These are phyloP conservation scores for Rauvolfia tetraphylla DNA, from an alignment of 257 asterid genomes.

Conservation along the genomic window DNA sequence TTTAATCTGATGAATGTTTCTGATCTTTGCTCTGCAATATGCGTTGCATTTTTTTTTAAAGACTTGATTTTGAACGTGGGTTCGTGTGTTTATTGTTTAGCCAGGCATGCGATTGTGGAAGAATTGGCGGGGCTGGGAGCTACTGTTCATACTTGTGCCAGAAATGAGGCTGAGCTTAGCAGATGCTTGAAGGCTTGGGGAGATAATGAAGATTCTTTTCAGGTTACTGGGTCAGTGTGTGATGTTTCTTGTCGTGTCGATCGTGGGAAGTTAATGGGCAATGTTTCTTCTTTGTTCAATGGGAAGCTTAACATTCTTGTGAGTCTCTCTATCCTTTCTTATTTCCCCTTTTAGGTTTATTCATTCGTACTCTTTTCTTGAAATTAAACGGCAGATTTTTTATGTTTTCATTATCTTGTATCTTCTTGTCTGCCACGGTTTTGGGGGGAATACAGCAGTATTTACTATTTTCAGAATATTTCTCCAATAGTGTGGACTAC, in stretches of 20 bases:
- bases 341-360: neutral
- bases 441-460: neutral
- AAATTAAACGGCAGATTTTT: neutral
- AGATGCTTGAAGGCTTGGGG: slow-evolving; percentile 50
- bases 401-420: neutral
- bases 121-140: slow-evolving; percentile 68
- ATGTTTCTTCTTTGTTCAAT: slow-evolving; percentile 34
- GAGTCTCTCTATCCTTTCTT: slow-evolving; percentile 18
- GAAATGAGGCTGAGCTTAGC: slow-evolving; percentile 46
- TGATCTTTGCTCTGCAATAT: neutral
- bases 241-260: slow-evolving; percentile 47
- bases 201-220: slow-evolving; percentile 34
- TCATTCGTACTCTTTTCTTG: neutral
- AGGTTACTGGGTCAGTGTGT: slow-evolving; percentile 53
- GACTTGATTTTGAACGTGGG: slow-evolving; percentile 16
- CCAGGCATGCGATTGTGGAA: slow-evolving; percentile 61
- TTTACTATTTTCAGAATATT: too few species aligned
- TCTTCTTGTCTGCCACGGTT: neutral
- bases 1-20: neutral
- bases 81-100: slow-evolving; percentile 8
- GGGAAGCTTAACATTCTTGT: slow-evolving; percentile 67
- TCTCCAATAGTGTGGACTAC: neutral
- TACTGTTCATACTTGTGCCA: slow-evolving; percentile 54
- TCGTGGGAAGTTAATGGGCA: slow-evolving; percentile 40
- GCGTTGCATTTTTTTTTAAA: slow-evolving; percentile 5